Evolutionary conservation across 441 rosid species (phyloP).

Genomic region (Lepidium campestre): DNA sequence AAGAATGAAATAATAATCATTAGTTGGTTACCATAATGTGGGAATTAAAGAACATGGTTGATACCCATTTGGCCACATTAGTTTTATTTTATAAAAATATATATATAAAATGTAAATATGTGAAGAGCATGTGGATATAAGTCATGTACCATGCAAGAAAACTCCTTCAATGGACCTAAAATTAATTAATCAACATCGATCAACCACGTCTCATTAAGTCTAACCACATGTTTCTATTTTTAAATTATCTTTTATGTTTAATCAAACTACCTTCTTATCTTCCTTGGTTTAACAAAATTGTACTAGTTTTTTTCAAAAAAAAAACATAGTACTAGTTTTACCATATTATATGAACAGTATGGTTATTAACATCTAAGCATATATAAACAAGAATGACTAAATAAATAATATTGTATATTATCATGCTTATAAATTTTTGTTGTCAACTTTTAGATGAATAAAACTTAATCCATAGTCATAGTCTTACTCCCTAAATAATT

Average conservation of each 20-base stretch:
- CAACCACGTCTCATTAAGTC: constrained; percentile 24
- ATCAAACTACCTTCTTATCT: constrained; percentile 14
- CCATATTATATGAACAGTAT: background rate
- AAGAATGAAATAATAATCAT: background rate
- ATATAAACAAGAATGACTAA: background rate
- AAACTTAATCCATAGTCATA: too few species aligned
- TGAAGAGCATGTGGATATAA: constrained; percentile 15
- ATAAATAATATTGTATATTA: background rate
- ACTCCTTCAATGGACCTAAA: constrained; percentile 16
- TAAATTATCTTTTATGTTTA: background rate
- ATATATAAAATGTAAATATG: background rate
- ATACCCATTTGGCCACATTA: background rate
- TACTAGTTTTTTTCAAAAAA: too few species aligned
- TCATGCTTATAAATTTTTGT: too few species aligned
- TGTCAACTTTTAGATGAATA: too few species aligned
- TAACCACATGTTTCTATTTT: constrained; percentile 21
- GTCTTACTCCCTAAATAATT: too few species aligned
- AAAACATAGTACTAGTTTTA: background rate
- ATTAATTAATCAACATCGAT: constrained; percentile 20
- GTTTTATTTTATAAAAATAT: background rate
- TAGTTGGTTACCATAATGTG: constrained; percentile 18
- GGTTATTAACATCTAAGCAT: background rate
- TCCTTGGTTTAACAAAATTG: background rate
- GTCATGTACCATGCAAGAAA: constrained; percentile 25
- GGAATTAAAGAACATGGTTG: constrained; percentile 23